A percentile compares a stretch with the other conserved stretches of the same genome.
Evolutionary conservation across 164 flowering plant species (phyloP).

Genomic region (Warburgia ugandensis): DNA sequence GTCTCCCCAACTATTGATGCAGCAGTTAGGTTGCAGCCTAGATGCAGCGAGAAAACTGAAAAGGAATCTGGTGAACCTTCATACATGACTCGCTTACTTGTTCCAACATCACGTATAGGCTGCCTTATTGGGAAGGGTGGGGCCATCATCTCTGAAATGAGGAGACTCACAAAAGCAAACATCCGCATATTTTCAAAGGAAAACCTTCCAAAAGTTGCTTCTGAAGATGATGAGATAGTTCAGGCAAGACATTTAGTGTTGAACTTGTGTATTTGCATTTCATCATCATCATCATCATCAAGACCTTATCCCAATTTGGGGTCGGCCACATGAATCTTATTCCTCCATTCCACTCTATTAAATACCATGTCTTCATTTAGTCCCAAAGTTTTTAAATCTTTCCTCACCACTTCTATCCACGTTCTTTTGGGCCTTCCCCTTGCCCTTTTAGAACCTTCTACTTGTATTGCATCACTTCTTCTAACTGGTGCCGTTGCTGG

Average conservation of each 20-base stretch:
- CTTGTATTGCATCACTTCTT: too few relatives aligned
- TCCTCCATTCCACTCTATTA: too few relatives aligned
- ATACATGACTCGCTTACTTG: conserved; percentile 76
- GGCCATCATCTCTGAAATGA: conserved; percentile 78
- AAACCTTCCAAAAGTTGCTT: conserved; percentile 79
- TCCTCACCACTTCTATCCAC: too few relatives aligned
- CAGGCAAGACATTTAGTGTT: conserved; percentile 40
- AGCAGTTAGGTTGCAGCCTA: conserved; percentile 80
- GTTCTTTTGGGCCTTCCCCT: too few relatives aligned
- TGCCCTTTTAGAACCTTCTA: too few relatives aligned
- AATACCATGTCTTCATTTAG: too few relatives aligned
- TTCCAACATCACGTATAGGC: conserved; percentile 82
- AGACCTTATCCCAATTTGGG: too few relatives aligned
- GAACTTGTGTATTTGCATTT: background rate
- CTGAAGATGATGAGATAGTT: conserved; percentile 94
- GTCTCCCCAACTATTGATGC: conserved; percentile 83
- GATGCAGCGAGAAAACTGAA: conserved; percentile 83
- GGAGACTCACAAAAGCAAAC: conserved; percentile 76
- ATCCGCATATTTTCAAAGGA: conserved; percentile 89
- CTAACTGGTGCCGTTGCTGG: too few relatives aligned
- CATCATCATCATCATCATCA: too few relatives aligned
- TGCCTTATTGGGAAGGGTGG: conserved; percentile 98
- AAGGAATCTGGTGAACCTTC: conserved; percentile 75
- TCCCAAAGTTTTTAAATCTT: too few relatives aligned
- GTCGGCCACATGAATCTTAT: too few relatives aligned